Evolutionary conservation across 2,329 filamentous ascomycete genomes (phyloP), one percentile per base, ranked within the genome.

Genomic region (Neocucurbitaria cava): DNA sequence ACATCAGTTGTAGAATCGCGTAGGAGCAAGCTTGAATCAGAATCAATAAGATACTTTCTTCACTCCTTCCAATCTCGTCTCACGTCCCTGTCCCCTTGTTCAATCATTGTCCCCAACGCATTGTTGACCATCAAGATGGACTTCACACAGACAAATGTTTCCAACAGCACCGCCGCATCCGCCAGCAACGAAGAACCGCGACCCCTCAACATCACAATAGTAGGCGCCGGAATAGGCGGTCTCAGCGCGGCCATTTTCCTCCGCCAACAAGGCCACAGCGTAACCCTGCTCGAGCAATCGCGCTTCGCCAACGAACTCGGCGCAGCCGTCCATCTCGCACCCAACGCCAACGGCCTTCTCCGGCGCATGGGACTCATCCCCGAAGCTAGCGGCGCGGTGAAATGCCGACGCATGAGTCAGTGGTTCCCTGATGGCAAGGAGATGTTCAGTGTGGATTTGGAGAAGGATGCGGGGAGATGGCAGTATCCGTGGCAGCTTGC

Each of bases 281-380:
- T 38, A 4, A 38, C 35, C 9, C 15, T 38, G 3, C 35, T 38
- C 13, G 35, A 38, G n/a, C 35, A 38, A 18, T 13, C 35, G 3
- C 15, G 15, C 9, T 13, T 7, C n/a, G 17, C 18, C 18, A 17
- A 8, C 35, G 35, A 38, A 38, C 9, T 38, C 9, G 24, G 24
- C 9, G 24, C 24, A 26, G 24, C n/a, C n/a, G 80, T 89, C n/a
- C 85, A 88, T 62, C 68, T 89, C 4, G 81, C 83, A 0, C 85
- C 87, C 0, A 89, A 89, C 62, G 76, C 81, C 2, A 86, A 87
- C 67, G 83, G 84, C 0, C 70, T 88, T 2, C 73, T 89, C 3
- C 70, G 72, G 10, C 71, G 78, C 28, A 69, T 82, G 44, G 80
- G 81, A 0, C 59, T 83, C 1, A 68, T 72, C 44, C 73, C 77